phyloP scores from a whole-genome alignment of 371 early-diverging fungal genomes.

The Mucor ambiguus region DNA sequence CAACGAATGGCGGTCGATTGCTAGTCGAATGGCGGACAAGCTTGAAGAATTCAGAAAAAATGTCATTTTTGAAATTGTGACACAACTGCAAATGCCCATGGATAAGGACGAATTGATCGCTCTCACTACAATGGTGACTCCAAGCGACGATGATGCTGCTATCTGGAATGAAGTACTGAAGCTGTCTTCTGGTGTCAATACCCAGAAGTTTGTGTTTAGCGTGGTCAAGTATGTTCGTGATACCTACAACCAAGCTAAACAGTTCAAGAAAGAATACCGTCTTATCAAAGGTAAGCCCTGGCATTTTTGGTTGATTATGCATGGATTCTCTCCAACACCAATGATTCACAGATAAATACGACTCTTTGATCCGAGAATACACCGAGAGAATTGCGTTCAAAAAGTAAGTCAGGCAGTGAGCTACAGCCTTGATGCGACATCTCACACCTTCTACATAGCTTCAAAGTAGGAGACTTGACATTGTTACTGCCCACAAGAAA shows the following conservation, averaged over 20 bases:
- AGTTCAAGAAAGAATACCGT: constrained; percentile 44
- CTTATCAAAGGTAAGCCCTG: constrained; percentile 35
- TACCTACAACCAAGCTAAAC: constrained; percentile 44
- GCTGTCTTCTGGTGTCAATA: constrained; percentile 28
- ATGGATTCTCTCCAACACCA: not conserved
- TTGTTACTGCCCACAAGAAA: constrained; percentile 78
- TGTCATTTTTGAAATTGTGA: constrained; percentile 38
- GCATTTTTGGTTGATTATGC: not conserved
- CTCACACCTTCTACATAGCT: constrained; percentile 39
- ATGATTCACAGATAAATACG: constrained; percentile 54
- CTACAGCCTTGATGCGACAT: not conserved
- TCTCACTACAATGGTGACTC: constrained; percentile 30
- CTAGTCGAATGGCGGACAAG: constrained; percentile 43
- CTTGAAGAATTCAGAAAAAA: constrained; percentile 40
- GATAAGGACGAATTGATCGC: constrained; percentile 42
- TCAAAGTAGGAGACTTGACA: constrained; percentile 72
- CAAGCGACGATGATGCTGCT: constrained; percentile 35
- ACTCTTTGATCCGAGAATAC: constrained; percentile 30
- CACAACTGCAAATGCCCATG: constrained; percentile 46
- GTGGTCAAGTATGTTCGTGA: constrained; percentile 52
- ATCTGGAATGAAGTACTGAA: constrained; percentile 44
- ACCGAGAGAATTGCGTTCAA: constrained; percentile 67
- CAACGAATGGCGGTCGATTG: constrained; percentile 30
- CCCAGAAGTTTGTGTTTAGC: constrained; percentile 33
- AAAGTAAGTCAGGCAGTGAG: constrained; percentile 39